Conservation (phyloP, 352 stramenopile species). For the Pythium myriotylum region DNA sequence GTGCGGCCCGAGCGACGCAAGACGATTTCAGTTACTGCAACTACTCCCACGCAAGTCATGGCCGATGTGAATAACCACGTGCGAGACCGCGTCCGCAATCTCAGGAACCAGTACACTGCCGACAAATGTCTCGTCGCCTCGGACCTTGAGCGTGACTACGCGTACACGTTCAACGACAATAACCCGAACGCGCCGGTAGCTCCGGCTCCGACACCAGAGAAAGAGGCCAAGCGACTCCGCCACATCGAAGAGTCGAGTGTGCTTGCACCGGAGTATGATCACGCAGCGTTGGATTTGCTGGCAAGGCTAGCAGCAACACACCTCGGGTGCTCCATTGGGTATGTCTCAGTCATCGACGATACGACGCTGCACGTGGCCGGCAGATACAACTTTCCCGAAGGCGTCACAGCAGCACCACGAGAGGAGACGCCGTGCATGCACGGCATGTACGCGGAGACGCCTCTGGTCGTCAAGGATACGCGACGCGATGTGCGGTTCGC, state of each 20-base stretch:
- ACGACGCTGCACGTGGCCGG: conserved; percentile 45
- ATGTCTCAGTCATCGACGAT: conserved; percentile 54
- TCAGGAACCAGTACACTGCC: conserved; percentile 21
- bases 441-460: conserved; percentile 58
- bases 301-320: conserved; percentile 48
- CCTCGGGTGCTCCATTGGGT: conserved; percentile 54
- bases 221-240: conserved; percentile 41
- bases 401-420: conserved; percentile 32
- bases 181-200: conserved; percentile 47
- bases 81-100: conserved; percentile 19
- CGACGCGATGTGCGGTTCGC: conserved; percentile 59
- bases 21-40: too few relatives aligned
- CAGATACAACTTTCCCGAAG: conserved; percentile 41
- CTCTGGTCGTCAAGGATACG: conserved; percentile 62
- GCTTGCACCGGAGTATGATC: conserved; percentile 42
- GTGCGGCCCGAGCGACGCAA: conserved; percentile 16
- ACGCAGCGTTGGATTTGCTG: conserved; percentile 48
- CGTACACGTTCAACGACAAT: conserved; percentile 38
- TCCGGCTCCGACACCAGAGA: conserved; percentile 34
- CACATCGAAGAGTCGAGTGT: conserved; percentile 50
- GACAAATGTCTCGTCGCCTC: conserved; percentile 19
- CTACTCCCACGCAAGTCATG: too few relatives aligned
- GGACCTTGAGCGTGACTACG: conserved; percentile 48
- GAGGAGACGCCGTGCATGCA: conserved; percentile 62
- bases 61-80: too few relatives aligned